Percentiles rank a stretch among this genome's conserved stretches.
Conservation (phyloP, 768 basidiomycete species). For the Pisolithus orientalis region DNA sequence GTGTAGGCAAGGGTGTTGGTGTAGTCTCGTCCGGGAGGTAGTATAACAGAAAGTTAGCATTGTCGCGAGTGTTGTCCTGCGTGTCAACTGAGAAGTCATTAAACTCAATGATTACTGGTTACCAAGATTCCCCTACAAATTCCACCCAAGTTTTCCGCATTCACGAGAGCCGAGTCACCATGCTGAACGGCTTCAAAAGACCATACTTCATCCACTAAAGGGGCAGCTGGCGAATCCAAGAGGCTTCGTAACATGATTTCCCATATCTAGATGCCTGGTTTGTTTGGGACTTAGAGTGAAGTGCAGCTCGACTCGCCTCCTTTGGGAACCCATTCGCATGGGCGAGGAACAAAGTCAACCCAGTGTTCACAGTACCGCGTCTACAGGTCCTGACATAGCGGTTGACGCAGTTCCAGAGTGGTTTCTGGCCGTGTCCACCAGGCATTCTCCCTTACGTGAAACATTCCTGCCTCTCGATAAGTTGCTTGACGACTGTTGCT, state of each 20-base stretch:
- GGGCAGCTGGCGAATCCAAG: slow-evolving; percentile 34
- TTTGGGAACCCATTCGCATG: slow-evolving; percentile 89
- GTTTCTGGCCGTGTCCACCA: slow-evolving; percentile 15
- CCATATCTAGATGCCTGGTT: slow-evolving; percentile 54
- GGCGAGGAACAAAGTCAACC: slow-evolving; percentile 66
- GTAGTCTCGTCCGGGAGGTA: slow-evolving; percentile 50
- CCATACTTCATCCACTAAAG: slow-evolving; percentile 69
- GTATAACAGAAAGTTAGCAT: slow-evolving; percentile 64
- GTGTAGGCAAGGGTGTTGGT: slow-evolving; percentile 38
- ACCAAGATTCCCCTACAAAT: slow-evolving; percentile 42
- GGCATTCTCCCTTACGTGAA: slow-evolving; percentile 12
- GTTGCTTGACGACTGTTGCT: slow-evolving; percentile 11
- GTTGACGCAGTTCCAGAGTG: slow-evolving; percentile 69
- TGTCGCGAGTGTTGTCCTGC: slow-evolving; percentile 71
- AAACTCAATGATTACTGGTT: neutral
- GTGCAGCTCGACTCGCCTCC: slow-evolving; percentile 45
- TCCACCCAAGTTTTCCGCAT: slow-evolving; percentile 46
- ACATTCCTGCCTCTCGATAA: slow-evolving; percentile 8
- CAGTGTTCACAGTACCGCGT: slow-evolving; percentile 10
- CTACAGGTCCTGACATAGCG: slow-evolving; percentile 46
- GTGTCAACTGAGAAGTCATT: slow-evolving; percentile 53
- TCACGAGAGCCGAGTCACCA: slow-evolving; percentile 77
- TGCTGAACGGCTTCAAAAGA: slow-evolving; percentile 78
- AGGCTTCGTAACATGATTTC: slow-evolving; percentile 58
- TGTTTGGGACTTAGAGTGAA: neutral